phyloP scores from a whole-genome alignment of 768 basidiomycete genomes.

The Calocybe gangraenosa region DNA sequence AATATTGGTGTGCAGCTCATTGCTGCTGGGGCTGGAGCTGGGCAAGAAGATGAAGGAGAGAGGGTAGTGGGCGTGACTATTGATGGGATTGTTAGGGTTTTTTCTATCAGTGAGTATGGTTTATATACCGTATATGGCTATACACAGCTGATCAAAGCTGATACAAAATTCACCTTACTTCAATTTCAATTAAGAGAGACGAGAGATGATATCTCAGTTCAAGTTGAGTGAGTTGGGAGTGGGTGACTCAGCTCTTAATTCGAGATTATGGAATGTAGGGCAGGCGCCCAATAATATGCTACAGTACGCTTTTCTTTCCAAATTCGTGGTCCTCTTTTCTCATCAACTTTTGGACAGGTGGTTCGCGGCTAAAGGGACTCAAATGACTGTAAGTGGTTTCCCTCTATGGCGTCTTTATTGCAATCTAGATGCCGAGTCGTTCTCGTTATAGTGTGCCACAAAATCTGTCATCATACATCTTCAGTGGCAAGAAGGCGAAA shows the following conservation, averaged over 20 bases:
- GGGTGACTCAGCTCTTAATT: slow-evolving; percentile 59
- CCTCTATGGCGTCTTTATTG: neutral
- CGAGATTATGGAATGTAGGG: slow-evolving; percentile 75
- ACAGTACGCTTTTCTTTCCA: slow-evolving; percentile 46
- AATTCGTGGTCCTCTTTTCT: neutral
- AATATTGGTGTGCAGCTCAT: slow-evolving; percentile 89
- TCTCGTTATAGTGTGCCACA: slow-evolving; percentile 81
- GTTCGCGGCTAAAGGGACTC: slow-evolving; percentile 87
- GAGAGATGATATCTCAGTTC: slow-evolving; percentile 93
- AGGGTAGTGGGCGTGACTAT: slow-evolving; percentile 88
- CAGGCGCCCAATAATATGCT: slow-evolving; percentile 83
- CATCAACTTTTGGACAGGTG: slow-evolving; percentile 38
- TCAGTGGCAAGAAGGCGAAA: slow-evolving; percentile 75
- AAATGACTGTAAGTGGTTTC: slow-evolving; percentile 79
- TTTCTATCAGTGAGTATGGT: slow-evolving; percentile 73
- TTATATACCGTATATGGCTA: neutral
- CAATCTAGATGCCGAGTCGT: neutral
- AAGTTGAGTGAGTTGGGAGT: slow-evolving; percentile 76
- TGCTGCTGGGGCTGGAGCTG: slow-evolving; percentile 29
- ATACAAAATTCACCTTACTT: too few species aligned
- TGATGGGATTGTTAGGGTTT: slow-evolving; percentile 86
- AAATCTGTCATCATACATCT: slow-evolving; percentile 83
- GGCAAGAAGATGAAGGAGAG: slow-evolving; percentile 56
- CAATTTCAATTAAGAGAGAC: slow-evolving; percentile 32
- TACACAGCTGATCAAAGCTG: too few species aligned